Conservation (phyloP, 2,329 filamentous ascomycete genomes). For the Scorias spongiosa region DNA sequence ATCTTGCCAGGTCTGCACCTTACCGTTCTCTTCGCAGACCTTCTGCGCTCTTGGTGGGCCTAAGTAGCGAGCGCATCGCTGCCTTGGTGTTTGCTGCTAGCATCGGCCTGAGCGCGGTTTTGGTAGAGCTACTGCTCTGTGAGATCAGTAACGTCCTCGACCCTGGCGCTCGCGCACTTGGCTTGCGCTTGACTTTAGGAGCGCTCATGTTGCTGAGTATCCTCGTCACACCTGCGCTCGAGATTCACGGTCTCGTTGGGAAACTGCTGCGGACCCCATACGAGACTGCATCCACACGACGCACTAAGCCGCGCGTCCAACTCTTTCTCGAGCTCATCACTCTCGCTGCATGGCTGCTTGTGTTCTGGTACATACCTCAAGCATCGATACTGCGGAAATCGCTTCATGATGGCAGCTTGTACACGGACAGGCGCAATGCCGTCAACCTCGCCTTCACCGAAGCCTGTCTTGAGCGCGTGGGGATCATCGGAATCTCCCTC, state of each 20-base stretch:
- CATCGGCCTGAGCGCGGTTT: conserved; percentile 58
- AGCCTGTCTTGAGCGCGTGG: conserved; percentile 49
- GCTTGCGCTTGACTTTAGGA: conserved; percentile 54
- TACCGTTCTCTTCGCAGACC: not conserved
- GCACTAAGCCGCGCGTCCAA: conserved; percentile 38
- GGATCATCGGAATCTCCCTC: conserved; percentile 69
- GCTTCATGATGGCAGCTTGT: conserved; percentile 29
- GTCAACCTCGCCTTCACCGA: conserved; percentile 30
- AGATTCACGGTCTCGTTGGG: conserved; percentile 41
- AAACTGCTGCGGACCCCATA: conserved; percentile 46
- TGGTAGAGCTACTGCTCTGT: conserved; percentile 68
- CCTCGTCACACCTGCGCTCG: conserved; percentile 61
- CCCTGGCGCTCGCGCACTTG: conserved; percentile 49
- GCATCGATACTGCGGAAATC: conserved; percentile 18
- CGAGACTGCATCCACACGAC: conserved; percentile 44
- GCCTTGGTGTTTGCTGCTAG: conserved; percentile 56
- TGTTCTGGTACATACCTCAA: conserved; percentile 50
- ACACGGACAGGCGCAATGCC: conserved; percentile 4
- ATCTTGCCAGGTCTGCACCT: conserved; percentile 7
- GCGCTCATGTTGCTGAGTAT: conserved; percentile 58
- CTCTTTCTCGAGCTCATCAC: conserved; percentile 39
- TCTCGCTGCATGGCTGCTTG: conserved; percentile 53
- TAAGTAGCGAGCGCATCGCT: conserved; percentile 24
- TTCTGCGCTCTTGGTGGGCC: conserved; percentile 7
- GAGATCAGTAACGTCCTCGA: conserved; percentile 68